Base-by-base conservation (phyloP, 2,329 filamentous ascomycete species). In the Neoascochyta sp. region DNA sequence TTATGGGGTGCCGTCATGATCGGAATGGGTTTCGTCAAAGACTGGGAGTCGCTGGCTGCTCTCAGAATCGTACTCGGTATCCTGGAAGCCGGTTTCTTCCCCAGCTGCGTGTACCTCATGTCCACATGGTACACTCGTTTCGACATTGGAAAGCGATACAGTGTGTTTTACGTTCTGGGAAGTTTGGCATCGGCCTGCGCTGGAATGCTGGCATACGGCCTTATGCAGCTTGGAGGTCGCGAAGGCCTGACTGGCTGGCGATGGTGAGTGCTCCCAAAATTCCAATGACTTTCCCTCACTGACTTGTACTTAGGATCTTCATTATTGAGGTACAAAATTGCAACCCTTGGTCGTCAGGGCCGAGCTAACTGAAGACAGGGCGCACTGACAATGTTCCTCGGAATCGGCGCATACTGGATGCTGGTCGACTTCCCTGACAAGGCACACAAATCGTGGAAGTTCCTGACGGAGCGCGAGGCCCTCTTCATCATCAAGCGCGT, bases 101-200 rank as follows among this genome's bases (percentile, higher is more conserved):
- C 60, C 3, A 66, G 64, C 16, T 69, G 67, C 23, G 63, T 38
- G 2, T 38, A 30, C 10, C 16, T 34, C 9, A 28, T 39, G 24
- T 39, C 36, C 3, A 31, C 27, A 4, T 39, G 36, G 36, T 68
- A 70, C 32, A 57, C 62, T 7, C 57, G 66, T 69, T 81, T 76
- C 45, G 81, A 86, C 60, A 70, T 86, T 11, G 80, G 81, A 28
- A 81, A 81, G 56, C 70, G 82, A 27, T 84, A 83, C 51, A 78
- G 79, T 0, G 57, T 74, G 14, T 86, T 86, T 50, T 86, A 84
- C 54, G 70, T 86, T 10, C 68, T 85, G 4, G 81, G 81, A 20
- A 80, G 74, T 40, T 67, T 82, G 5, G 78, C 81, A 1, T 73
- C 77, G 0, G 82, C 77, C 2, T 81, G 81, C 44, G 69, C 78